Evolutionary conservation across 495 filamentous ascomycete species (phyloP), one percentile per base, ranked within the genome.

Genomic region (Trichoderma asperelloides): DNA sequence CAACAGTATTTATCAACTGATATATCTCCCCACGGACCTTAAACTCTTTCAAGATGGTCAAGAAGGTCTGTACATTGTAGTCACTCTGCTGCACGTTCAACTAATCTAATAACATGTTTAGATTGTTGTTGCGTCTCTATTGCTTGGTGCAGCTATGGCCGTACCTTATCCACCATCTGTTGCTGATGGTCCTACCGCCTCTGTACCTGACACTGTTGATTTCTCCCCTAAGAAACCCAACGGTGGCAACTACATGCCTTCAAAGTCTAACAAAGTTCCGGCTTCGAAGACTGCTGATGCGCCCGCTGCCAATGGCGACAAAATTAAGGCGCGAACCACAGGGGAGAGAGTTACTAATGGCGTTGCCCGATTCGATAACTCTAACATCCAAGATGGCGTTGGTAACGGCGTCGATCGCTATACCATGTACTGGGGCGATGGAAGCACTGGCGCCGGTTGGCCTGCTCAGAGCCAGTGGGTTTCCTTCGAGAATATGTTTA

Each of bases 401-500:
- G 62, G 33, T 33, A n/a, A 21, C 33, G 62, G 40, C 16, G 62
- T 64, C 39, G 67, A 43, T 11, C 43, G 39, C 8, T 64, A 64
- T 33, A 64, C 33, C 62, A 18, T 66, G 21, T 71, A 67, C 66
- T 57, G 23, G 4, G 71, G 71, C 25, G 71, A 73, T 40, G 71
- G 71, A 16, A 68, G 64, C 43, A 27, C 37, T 21, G 28, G 16
- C 2, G 40, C 57, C 16, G 71, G 71, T 27, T 74, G 72, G 72
- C 72, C 72, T 6, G 66, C 55, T 13, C 51, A 39, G 4, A 65
- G 62, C 16, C 45, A 45, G 41, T 74, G 72, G 72, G 67, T 60
- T 21, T 64, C 41, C 40, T 74, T 70, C 65, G 67, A 70, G 16
- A 45, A 67, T 63, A 68, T 74, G 60, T 74, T 68, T 63, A 65